Percentiles rank a stretch among this genome's conserved stretches.
Conservation (phyloP, 352 stramenopile genomes). For the Pythium guiyangense region DNA sequence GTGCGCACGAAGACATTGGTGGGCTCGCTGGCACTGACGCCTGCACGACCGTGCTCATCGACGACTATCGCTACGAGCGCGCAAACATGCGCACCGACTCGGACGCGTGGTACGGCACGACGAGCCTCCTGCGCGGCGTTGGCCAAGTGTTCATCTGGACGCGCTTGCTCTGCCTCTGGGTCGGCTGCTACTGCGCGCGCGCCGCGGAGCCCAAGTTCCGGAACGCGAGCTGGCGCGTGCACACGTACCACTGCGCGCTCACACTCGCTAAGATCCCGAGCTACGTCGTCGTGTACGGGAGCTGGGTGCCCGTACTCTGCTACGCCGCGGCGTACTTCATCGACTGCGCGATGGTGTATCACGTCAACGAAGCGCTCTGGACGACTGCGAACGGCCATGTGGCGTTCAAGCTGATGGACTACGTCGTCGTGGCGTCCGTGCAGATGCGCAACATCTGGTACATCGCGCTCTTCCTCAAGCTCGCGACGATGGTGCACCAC, state of each 20-base stretch:
- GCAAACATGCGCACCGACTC: constrained; percentile 32
- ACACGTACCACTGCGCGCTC: constrained; percentile 1
- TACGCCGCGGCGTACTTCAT: too few species aligned
- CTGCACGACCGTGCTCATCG: constrained; percentile 32
- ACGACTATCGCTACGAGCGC: constrained; percentile 58
- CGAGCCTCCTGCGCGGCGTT: constrained; percentile 23
- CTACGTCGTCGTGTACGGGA: constrained; percentile 33
- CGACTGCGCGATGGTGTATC: constrained; percentile 30
- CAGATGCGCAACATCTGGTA: too few species aligned
- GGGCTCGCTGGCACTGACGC: too few species aligned
- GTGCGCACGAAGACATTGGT: too few species aligned
- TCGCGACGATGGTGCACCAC: constrained; percentile 4
- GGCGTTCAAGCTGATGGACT: too few species aligned
- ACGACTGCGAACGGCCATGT: too few species aligned
- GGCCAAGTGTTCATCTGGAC: constrained; percentile 47
- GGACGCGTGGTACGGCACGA: constrained; percentile 25
- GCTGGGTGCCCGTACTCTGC: too few species aligned
- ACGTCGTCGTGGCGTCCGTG: too few species aligned
- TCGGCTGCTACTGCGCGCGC: constrained; percentile 18
- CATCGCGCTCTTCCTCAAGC: too few species aligned
- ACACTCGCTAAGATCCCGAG: constrained; percentile 24
- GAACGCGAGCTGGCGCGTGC: not conserved
- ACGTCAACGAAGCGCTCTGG: too few species aligned
- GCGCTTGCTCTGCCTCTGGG: constrained; percentile 20
- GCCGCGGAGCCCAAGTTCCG: constrained; percentile 13